Percentiles rank a stretch among this genome's conserved stretches.
phyloP scores from a whole-genome alignment of 345 rosid genomes.

The Hibiscus tridactylites region DNA sequence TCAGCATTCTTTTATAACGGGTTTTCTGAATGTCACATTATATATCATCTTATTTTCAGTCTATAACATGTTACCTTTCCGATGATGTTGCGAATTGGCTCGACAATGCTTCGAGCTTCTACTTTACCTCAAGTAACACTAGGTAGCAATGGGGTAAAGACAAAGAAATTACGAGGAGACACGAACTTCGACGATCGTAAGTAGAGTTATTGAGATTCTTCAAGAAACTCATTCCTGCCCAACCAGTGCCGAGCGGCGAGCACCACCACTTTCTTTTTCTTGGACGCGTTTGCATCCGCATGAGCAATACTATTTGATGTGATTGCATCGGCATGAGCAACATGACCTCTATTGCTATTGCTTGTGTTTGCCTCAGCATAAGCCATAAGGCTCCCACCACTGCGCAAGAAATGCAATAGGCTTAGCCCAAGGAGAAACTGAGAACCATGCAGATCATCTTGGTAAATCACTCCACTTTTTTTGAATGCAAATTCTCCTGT shows the following conservation, averaged over 20 bases:
- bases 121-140: slow-evolving; percentile 96
- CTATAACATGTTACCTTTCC: slow-evolving; percentile 35
- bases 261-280: slow-evolving; percentile 85
- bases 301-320: slow-evolving; percentile 19
- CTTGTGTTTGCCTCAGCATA: slow-evolving; percentile 58
- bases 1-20: too few relatives aligned
- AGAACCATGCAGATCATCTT: neutral
- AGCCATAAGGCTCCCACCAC: slow-evolving; percentile 84
- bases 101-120: slow-evolving; percentile 93
- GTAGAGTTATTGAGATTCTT: slow-evolving; percentile 54
- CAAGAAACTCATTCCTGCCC: slow-evolving; percentile 95
- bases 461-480: too few relatives aligned
- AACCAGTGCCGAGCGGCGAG: slow-evolving; percentile 70
- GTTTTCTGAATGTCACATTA: neutral
- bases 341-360: slow-evolving; percentile 39
- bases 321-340: slow-evolving; percentile 73
- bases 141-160: slow-evolving; percentile 96
- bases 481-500: too few relatives aligned
- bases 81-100: slow-evolving; percentile 86
- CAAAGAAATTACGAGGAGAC: slow-evolving; percentile 96
- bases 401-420: slow-evolving; percentile 14
- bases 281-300: slow-evolving; percentile 31
- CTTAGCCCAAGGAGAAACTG: too few relatives aligned
- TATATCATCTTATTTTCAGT: neutral
- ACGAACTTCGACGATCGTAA: slow-evolving; percentile 84